Conservation (phyloP, 805 yeast species). For the Hanseniaspora meyeri region DNA sequence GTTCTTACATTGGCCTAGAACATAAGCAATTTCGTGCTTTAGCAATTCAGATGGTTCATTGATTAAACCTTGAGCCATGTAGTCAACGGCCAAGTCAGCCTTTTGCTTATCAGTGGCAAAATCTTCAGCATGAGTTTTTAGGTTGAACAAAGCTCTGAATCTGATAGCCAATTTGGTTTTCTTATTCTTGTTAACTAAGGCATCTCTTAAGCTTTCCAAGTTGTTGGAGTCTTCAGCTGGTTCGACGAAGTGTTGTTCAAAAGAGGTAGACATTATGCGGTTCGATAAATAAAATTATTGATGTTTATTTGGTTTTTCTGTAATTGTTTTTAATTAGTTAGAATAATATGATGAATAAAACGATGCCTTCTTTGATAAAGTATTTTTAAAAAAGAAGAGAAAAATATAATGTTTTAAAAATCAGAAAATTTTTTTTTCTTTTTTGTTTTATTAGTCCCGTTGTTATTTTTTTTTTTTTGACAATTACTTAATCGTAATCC, state of each 20-base stretch:
- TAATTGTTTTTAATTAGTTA: background rate
- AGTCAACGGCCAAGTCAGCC: conserved; percentile 60
- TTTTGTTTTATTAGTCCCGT: too few relatives aligned
- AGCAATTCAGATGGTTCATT: conserved; percentile 69
- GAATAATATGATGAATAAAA: too few relatives aligned
- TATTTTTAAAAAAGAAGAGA: background rate
- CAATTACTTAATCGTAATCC: background rate
- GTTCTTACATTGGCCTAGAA: conserved; percentile 88
- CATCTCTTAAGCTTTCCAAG: conserved; percentile 61
- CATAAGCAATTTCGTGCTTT: conserved; percentile 97
- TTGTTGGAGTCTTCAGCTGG: conserved; percentile 28
- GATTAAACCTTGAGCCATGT: conserved; percentile 71
- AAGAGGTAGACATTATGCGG: conserved; percentile 26
- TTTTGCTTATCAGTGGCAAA: conserved; percentile 37
- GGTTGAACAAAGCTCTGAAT: conserved; percentile 85
- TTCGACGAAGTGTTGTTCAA: conserved; percentile 28
- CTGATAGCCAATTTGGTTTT: conserved; percentile 67
- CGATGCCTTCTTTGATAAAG: too few relatives aligned
- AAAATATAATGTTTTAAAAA: background rate
- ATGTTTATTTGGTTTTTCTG: background rate
- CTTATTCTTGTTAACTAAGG: conserved; percentile 53
- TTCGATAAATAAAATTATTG: background rate
- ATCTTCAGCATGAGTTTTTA: conserved; percentile 77
- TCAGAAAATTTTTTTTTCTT: background rate
- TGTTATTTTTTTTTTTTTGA: background rate